Evolutionary conservation across 192 early-diverging fungal genomes (phyloP).

Genomic region (Backusella sp.): DNA sequence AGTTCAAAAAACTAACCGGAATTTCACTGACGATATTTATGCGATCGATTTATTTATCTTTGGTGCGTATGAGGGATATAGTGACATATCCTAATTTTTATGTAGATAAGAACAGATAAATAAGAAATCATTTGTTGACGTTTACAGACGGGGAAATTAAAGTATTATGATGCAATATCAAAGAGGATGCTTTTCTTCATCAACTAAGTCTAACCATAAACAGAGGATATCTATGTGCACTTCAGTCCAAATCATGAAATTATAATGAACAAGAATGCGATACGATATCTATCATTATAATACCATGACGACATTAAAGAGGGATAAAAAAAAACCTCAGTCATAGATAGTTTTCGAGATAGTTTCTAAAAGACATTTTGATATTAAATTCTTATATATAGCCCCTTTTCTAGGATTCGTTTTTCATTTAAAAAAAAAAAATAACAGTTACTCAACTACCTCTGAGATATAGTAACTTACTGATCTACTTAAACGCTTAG

Average conservation of each 20-base stretch:
- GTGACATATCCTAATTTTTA: background rate
- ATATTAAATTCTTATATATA: background rate
- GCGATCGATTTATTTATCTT: background rate
- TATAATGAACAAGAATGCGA: background rate
- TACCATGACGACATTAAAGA: background rate
- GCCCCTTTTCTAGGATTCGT: background rate
- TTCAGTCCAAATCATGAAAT: background rate
- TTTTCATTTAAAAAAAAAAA: background rate
- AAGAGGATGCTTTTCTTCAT: background rate
- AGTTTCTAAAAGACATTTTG: background rate
- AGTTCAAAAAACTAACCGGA: background rate
- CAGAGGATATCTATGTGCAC: background rate
- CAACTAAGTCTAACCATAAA: conserved; percentile 1
- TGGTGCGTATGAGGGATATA: background rate
- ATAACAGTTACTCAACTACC: background rate
- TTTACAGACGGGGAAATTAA: background rate
- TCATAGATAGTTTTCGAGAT: background rate
- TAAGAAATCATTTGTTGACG: background rate
- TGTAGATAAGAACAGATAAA: background rate
- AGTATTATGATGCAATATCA: background rate
- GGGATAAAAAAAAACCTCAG: background rate
- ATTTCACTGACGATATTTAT: background rate
- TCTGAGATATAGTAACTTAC: background rate
- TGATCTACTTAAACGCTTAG: background rate
- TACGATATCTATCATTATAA: background rate